Percentiles rank a stretch among this genome's conserved stretches.
These are phyloP conservation scores for Ophiostoma montium DNA, from an alignment of 2,329 filamentous ascomycete genomes.

Conservation along the genomic window DNA sequence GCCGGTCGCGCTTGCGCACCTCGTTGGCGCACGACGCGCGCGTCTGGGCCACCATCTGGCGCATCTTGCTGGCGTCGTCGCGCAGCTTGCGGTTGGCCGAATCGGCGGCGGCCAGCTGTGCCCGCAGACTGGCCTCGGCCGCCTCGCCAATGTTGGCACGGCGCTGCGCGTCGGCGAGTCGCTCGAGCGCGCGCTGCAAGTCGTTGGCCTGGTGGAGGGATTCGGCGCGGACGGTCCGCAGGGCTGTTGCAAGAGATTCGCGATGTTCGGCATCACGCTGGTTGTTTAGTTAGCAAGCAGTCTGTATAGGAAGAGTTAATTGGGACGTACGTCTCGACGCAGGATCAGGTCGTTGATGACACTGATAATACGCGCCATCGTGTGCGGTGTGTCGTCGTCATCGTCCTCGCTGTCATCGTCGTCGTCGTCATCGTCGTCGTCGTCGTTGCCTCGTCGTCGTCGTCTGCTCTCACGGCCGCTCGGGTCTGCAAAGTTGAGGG, in stretches of 20 bases:
- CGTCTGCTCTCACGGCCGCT: slow-evolving; percentile 39
- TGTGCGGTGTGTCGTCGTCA: slow-evolving; percentile 17
- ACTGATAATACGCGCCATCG: slow-evolving; percentile 77
- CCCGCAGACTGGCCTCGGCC: slow-evolving; percentile 54
- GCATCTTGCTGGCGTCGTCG: slow-evolving; percentile 70
- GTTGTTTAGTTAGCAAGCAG: too few relatives aligned
- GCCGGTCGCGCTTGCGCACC: slow-evolving; percentile 75
- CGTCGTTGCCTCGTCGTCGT: not conserved
- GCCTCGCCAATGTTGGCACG: slow-evolving; percentile 48
- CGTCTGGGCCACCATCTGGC: slow-evolving; percentile 67
- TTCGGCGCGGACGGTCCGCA: slow-evolving; percentile 63
- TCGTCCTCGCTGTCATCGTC: not conserved
- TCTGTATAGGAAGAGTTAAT: not conserved
- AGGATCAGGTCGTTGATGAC: slow-evolving; percentile 88
- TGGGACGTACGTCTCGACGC: slow-evolving; percentile 61
- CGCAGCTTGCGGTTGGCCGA: slow-evolving; percentile 60
- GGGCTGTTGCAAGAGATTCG: slow-evolving; percentile 65
- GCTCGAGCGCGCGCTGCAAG: slow-evolving; percentile 43
- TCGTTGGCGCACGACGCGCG: slow-evolving; percentile 81
- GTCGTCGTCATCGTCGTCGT: not conserved
- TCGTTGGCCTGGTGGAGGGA: slow-evolving; percentile 59
- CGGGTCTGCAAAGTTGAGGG: slow-evolving; percentile 70
- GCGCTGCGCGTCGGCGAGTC: slow-evolving; percentile 38
- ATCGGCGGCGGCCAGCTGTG: slow-evolving; percentile 61
- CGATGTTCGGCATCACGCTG: slow-evolving; percentile 82